Base-by-base conservation (phyloP, 208 protist species). In the Acanthamoeba sp. region DNA sequence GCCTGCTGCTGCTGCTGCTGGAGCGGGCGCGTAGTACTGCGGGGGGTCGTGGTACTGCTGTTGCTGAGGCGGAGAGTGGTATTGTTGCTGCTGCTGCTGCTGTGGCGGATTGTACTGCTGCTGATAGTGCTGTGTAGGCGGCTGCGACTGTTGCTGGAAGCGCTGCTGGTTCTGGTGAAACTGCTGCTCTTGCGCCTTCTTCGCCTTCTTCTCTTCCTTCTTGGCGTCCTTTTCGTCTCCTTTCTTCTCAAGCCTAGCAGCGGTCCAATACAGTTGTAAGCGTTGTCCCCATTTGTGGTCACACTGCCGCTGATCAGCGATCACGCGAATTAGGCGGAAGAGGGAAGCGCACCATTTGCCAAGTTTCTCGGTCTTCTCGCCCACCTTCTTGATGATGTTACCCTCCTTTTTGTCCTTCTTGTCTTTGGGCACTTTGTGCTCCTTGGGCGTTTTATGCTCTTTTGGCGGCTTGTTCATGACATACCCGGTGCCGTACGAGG, bases 181-280 rank as follows among this genome's bases (percentile, higher is more conserved):
- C 27, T 82, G 73, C n/a, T 89, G n/a, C 29, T 89, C 55, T 38
- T 89, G 82, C 29, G 45, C 82, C 55, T 89, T 89, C 52, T 89
- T 89, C 7, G 29, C 34, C 27, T 36, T 57, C 48, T 89, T 89
- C 82, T 89, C 82, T 5, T 89, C 82, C 20, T 59, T 22, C 2
- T 29, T 27, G 1, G 62, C 82, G 29, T 89, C 82, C 20, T 59
- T 22, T 1, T 29, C 29, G 1, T 89, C 82, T 16, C 50, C 82
- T 40, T 89, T 57, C 48, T 89, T 89, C 27, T 89, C 82, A 1
- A 89, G 32, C 73, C 73, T 82, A 38, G 7, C 1, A 40, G 18
- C 27, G 27, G 18, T 36, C 18, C n/a, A 66, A 66, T 2, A 66
- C 2, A 14, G 18, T 24, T 14, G 59, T 34, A 24, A 66, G 20